These are phyloP conservation scores for Trichocladium uniseriatum DNA, from an alignment of 495 filamentous ascomycete genomes.

Conservation along the genomic window DNA sequence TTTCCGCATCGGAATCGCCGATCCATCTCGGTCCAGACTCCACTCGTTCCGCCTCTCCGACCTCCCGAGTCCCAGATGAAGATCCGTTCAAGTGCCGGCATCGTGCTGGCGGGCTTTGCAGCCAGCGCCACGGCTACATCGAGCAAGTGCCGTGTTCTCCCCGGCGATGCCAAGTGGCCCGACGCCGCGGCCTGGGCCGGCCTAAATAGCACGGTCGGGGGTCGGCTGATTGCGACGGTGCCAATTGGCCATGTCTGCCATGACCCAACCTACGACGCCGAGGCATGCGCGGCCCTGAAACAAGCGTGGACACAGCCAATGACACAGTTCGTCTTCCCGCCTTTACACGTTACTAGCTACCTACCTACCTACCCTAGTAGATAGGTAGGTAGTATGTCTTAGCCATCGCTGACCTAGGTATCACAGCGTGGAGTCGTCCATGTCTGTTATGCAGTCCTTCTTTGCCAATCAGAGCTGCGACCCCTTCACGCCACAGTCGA, in stretches of 20 bases:
- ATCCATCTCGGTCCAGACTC: too few relatives aligned
- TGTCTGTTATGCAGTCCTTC: neutral
- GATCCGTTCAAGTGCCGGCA: neutral
- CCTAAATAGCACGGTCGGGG: slow-evolving; percentile 33
- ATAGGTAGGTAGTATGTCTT: too few relatives aligned
- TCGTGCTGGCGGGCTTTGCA: neutral
- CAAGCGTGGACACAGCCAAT: neutral
- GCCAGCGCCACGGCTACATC: neutral
- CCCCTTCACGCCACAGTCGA: neutral
- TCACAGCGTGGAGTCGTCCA: neutral
- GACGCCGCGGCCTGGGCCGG: slow-evolving; percentile 22
- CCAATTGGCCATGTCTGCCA: slow-evolving; percentile 41
- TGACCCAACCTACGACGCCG: slow-evolving; percentile 12
- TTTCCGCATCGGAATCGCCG: too few relatives aligned
- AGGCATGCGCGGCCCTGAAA: slow-evolving; percentile 6
- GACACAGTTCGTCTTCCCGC: neutral
- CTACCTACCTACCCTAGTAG: too few relatives aligned
- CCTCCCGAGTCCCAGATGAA: neutral
- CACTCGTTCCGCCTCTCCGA: neutral
- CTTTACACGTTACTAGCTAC: neutral
- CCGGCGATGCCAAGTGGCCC: neutral
- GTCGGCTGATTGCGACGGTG: slow-evolving; percentile 36
- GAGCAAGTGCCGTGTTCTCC: neutral
- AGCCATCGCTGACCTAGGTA: neutral
- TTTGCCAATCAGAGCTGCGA: slow-evolving; percentile 5